Evolutionary conservation across 805 yeast genomes (phyloP), one percentile per base, ranked within the genome.

Genomic region (Saturnispora ahearnii): DNA sequence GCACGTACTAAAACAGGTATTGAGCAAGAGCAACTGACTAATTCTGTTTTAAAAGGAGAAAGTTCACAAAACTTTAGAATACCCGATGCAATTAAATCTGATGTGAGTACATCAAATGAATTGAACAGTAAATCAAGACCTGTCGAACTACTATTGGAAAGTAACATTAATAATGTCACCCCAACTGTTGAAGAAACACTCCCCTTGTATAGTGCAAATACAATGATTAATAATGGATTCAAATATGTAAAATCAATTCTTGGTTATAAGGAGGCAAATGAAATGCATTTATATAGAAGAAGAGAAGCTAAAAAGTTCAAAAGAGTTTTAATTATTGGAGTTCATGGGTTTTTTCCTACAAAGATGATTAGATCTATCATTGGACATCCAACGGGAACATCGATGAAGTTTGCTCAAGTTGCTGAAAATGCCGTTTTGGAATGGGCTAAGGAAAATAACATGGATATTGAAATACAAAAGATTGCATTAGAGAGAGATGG

Each of bases 331-430:
- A 84, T 93, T 33, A 79, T 91, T 51, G 99, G 99, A 0, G 90
- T 91, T 1, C 99, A 91, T 68, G 99, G 99, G 0, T 91, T 90
- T 61, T 91, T 93, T 69, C 99, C 99, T 0, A 85, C 88, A 1
- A 79, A 77, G 54, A 81, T 88, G 74, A 72, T 93, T 9, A 69
- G 99, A 46, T 89, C 96, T 0, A 60, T 91, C 13, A 81, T 91
- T 46, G 99, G 99, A 2, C 89, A 90, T 54, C 99, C 99, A 4
- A 93, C 95, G 21, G 99, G 99, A 0, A 91, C 99, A 0, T 91
- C 98, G 0, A 73, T 84, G 43, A 84, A 84, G 62, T 93, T 91
- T 66, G 88, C 96, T 32, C 82, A 79, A 55, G 97, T 89, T 59
- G 97, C 96, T 0, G 98, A 89, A 55, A 73, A 72, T 51, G 82